Conservation (phyloP, 2,329 filamentous ascomycete genomes). For the Juglanconis sp. region DNA sequence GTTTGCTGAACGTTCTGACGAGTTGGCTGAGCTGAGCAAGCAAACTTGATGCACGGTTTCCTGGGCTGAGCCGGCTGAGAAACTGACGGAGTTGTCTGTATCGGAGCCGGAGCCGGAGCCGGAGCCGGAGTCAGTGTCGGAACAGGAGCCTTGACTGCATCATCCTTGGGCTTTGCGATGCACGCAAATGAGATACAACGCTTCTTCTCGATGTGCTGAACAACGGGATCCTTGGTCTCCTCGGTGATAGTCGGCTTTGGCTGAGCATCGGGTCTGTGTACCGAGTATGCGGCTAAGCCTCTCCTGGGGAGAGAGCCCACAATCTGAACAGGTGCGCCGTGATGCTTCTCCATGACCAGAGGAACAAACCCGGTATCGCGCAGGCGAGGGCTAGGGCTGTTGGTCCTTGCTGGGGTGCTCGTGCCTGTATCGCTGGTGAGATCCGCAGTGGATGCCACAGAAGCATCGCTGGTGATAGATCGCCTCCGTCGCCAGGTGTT, state of each 20-base stretch:
- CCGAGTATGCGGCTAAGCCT: background rate
- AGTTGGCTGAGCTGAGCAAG: conserved; percentile 58
- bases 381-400: conserved; percentile 83
- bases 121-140: conserved; percentile 25
- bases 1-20: conserved; percentile 23
- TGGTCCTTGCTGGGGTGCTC: conserved; percentile 84
- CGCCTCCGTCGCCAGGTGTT: conserved; percentile 42
- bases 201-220: conserved; percentile 70
- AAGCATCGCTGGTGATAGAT: conserved; percentile 77
- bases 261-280: conserved; percentile 15
- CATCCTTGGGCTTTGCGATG: conserved; percentile 56
- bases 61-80: conserved; percentile 31
- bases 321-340: conserved; percentile 9
- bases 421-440: conserved; percentile 92
- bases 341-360: conserved; percentile 23
- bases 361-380: conserved; percentile 52
- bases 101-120: conserved; percentile 4
- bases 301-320: conserved; percentile 14
- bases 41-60: conserved; percentile 71
- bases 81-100: background rate
- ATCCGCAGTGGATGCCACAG: conserved; percentile 79
- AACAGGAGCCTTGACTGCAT: conserved; percentile 36
- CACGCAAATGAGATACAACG: conserved; percentile 93
- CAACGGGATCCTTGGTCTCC: conserved; percentile 48
- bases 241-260: conserved; percentile 22